Base-by-base conservation (phyloP, 805 yeast species). In the Kuraishia cidri region DNA sequence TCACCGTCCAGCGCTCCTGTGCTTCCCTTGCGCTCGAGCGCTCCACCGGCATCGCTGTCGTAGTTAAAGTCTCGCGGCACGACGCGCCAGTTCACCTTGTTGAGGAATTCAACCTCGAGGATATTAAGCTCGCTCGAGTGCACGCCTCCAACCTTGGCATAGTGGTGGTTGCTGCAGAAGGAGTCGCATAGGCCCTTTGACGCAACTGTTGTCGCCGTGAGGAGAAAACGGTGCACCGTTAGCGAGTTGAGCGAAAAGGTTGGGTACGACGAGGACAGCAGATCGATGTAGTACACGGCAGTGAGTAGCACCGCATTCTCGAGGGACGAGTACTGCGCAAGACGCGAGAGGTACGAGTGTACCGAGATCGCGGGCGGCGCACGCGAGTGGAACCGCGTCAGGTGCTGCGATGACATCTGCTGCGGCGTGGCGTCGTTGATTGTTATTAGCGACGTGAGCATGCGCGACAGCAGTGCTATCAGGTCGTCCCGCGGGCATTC, bases 71-170 rank as follows among this genome's bases (percentile, higher is more conserved):
- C 65, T 24, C 59, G 52, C 42, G 92, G 90, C 3, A 83, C 68
- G 10, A 82, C 75, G 39, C 82, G 64, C 73, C 92, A 90, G 37
- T 77, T 74, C 7, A 90, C 90, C 39, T 87, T 65, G 31, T 72
- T 70, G 29, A 90, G 66, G 47, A 92, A 87, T 54, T 92, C 97
- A 33, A 82, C 76, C 51, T 90, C 98, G 30, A 90, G 63, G 35
- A 90, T 67, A 54, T 92, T 92, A 43, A 88, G 62, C 50, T 87
- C 97, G 37, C 76, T 69, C 30, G 80, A 60, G 27, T 85, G 85
- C 4, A 87, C 81, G 38, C 98, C 97, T 3, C 98, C 98, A 13
- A 92, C 97, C 51, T 82, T 83, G 9, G 97, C 95, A 48, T 92
- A 90, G 54, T 92, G 96, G 29, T 79, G 71, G 55, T 88, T 90